phyloP scores from a whole-genome alignment of 306 rosid genomes.

The Fragaria vesca region DNA sequence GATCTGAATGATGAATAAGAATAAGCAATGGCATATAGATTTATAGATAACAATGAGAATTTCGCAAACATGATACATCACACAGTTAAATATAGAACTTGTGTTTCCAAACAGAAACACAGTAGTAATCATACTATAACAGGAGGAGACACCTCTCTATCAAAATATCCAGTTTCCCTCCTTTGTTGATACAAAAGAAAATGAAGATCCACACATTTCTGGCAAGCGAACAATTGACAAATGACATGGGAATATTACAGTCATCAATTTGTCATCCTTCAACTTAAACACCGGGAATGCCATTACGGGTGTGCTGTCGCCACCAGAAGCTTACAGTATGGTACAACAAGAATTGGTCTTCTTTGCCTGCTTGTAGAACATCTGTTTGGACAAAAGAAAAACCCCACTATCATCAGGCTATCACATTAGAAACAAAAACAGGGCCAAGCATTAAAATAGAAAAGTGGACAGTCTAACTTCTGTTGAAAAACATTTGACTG shows the following conservation, averaged over 20 bases:
- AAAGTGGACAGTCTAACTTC: background rate
- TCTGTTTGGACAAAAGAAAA: conserved; percentile 57
- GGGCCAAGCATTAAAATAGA: background rate
- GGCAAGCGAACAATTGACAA: conserved; percentile 54
- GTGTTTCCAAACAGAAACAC: conserved; percentile 30
- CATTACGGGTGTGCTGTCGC: conserved; percentile 19
- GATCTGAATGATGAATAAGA: background rate
- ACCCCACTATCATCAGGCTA: conserved; percentile 23
- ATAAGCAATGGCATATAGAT: conserved; percentile 28
- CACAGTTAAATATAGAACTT: conserved; percentile 19
- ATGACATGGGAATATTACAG: conserved; percentile 53
- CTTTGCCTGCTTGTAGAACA: conserved; percentile 98
- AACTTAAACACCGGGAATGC: conserved; percentile 28
- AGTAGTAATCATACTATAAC: conserved; percentile 10
- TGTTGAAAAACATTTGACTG: background rate
- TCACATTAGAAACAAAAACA: conserved; percentile 18
- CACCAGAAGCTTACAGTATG: conserved; percentile 55
- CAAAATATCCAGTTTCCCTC: conserved; percentile 34
- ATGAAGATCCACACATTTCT: conserved; percentile 41
- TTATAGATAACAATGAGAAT: conserved; percentile 9
- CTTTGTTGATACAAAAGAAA: conserved; percentile 31
- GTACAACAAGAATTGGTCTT: conserved; percentile 90
- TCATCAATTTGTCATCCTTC: conserved; percentile 42
- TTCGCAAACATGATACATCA: conserved; percentile 31
- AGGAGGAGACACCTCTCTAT: conserved; percentile 31